Conservation (phyloP, 1,284 basidiomycete species). For the Tremellales sp. region DNA sequence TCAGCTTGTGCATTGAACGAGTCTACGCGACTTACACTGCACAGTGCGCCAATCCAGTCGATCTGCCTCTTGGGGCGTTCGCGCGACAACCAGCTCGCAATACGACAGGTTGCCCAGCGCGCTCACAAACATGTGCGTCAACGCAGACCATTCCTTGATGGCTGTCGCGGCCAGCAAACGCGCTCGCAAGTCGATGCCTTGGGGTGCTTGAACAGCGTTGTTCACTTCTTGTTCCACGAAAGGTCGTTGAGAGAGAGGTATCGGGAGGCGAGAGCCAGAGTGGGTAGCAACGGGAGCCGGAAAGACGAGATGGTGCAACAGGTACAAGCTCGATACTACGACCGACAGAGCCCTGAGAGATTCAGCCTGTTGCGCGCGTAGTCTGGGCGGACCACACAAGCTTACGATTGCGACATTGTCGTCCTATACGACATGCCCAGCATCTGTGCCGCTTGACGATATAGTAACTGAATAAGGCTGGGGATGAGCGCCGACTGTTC, state of each 20-base stretch:
- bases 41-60: slow-evolving; percentile 24
- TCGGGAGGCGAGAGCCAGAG: not conserved
- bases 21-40: slow-evolving; percentile 29
- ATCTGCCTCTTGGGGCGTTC: not conserved
- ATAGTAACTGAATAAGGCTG: slow-evolving; percentile 27
- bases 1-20: not conserved
- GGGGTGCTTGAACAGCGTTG: too few species aligned
- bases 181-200: slow-evolving; percentile 31
- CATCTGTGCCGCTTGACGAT: slow-evolving; percentile 24
- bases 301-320: not conserved
- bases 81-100: slow-evolving; percentile 59
- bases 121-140: slow-evolving; percentile 71
- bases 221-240: too few species aligned
- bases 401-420: not conserved
- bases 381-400: not conserved
- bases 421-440: slow-evolving; percentile 22
- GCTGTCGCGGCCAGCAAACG: slow-evolving; percentile 13
- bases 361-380: too few species aligned
- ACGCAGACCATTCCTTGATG: slow-evolving; percentile 56
- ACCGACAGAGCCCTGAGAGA: slow-evolving; percentile 28
- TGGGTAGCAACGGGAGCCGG: not conserved
- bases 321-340: slow-evolving; percentile 14
- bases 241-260: not conserved
- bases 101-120: slow-evolving; percentile 70
- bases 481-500: slow-evolving; percentile 29